Conservation (phyloP, 2,329 filamentous ascomycete genomes). For the Exophiala spinifera region DNA sequence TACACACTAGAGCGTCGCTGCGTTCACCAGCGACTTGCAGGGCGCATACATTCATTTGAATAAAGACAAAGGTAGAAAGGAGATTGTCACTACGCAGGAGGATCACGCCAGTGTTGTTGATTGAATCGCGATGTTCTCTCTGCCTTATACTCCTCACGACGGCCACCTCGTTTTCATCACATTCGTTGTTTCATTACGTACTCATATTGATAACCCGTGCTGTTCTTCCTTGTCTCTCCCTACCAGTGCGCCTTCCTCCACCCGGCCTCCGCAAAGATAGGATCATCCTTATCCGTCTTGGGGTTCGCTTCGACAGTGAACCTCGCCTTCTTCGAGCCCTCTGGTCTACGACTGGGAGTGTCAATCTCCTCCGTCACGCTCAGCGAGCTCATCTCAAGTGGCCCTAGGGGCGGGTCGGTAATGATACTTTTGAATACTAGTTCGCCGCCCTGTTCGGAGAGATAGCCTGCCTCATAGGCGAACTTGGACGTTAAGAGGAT, state of each 20-base stretch:
- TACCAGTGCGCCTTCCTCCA: background rate
- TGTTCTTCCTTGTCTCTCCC: too few relatives aligned
- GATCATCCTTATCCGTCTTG: background rate
- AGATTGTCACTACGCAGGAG: too few relatives aligned
- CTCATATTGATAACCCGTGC: too few relatives aligned
- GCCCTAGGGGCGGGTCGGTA: background rate
- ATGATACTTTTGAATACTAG: conserved; percentile 17
- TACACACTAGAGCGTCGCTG: too few relatives aligned
- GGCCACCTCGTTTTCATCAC: too few relatives aligned
- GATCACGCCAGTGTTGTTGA: too few relatives aligned
- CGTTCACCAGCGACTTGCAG: too few relatives aligned
- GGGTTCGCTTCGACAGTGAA: background rate
- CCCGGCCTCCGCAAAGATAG: background rate
- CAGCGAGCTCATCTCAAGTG: background rate
- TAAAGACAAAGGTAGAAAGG: too few relatives aligned
- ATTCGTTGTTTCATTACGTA: too few relatives aligned
- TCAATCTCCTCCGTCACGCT: background rate
- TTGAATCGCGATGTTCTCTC: too few relatives aligned
- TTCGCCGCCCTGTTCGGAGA: conserved; percentile 2
- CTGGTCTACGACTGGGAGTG: conserved; percentile 3
- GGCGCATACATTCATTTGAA: too few relatives aligned
- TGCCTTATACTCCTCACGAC: too few relatives aligned
- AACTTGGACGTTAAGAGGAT: conserved; percentile 13
- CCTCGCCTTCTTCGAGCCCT: background rate
- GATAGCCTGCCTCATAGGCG: conserved; percentile 12